Evolutionary conservation across 2,329 filamentous ascomycete genomes (phyloP).

Genomic region (Beauveria pseudobassiana): DNA sequence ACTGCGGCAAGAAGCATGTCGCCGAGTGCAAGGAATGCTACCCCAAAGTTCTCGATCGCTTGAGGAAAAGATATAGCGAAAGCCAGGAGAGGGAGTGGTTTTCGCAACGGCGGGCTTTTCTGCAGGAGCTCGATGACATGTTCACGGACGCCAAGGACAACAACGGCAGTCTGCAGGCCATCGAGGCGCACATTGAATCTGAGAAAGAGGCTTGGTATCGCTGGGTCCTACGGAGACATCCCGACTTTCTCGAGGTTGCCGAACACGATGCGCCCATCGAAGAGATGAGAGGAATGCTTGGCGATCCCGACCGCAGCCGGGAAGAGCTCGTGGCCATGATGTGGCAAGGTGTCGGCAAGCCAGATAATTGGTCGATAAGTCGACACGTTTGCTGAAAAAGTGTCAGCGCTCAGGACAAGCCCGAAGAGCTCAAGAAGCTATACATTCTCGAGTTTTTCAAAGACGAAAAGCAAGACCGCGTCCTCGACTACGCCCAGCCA

Average conservation of each 20-base stretch:
- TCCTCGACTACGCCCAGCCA: constrained; percentile 25
- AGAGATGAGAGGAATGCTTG: constrained; percentile 27
- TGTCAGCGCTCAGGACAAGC: constrained; percentile 25
- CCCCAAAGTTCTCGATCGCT: constrained; percentile 36
- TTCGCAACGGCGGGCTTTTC: constrained; percentile 38
- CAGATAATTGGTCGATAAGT: constrained; percentile 24
- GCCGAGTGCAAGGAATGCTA: constrained; percentile 42
- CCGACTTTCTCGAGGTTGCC: constrained; percentile 29
- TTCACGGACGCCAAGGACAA: constrained; percentile 40
- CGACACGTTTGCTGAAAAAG: constrained; percentile 26
- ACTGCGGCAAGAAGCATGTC: constrained; percentile 36
- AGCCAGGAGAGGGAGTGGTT: constrained; percentile 42
- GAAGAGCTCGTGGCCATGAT: constrained; percentile 30
- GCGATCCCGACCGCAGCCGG: constrained; percentile 29
- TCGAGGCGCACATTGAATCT: constrained; percentile 42
- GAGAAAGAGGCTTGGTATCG: constrained; percentile 49
- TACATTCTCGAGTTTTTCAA: constrained; percentile 37
- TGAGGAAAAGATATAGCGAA: constrained; percentile 31
- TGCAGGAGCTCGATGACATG: constrained; percentile 41
- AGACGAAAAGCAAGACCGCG: constrained; percentile 25
- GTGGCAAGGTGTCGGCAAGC: constrained; percentile 29
- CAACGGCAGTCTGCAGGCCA: constrained; percentile 33
- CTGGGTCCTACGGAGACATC: constrained; percentile 32
- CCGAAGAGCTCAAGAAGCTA: constrained; percentile 27
- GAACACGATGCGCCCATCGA: constrained; percentile 22